These are phyloP conservation scores for Castanea sativa DNA, from an alignment of 306 rosid species.

Conservation along the genomic window DNA sequence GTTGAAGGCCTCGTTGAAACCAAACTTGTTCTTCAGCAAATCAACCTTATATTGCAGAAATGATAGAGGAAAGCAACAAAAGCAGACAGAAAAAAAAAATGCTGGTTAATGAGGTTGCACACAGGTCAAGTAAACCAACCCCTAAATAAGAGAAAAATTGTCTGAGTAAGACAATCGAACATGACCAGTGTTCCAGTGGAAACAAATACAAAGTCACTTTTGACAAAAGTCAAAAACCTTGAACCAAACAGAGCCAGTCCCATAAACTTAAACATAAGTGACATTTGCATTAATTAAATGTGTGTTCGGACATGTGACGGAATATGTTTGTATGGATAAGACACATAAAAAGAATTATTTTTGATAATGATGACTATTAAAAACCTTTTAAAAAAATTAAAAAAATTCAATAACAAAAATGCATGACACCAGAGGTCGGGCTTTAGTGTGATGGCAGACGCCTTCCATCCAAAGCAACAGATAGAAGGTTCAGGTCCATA, in stretches of 20 bases:
- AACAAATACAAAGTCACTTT: background rate
- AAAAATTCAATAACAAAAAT: too few species aligned
- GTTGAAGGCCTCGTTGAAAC: constrained; percentile 35
- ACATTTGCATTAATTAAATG: background rate
- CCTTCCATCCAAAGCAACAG: too few species aligned
- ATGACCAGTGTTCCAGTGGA: background rate
- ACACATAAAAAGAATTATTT: background rate
- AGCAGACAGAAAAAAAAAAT: background rate
- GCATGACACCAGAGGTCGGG: too few species aligned
- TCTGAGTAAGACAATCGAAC: background rate
- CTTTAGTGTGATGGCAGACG: too few species aligned
- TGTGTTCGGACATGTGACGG: background rate
- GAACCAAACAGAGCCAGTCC: background rate
- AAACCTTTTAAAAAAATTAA: too few species aligned
- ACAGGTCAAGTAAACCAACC: too few species aligned
- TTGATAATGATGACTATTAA: too few species aligned
- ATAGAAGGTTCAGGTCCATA: too few species aligned
- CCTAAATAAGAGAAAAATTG: too few species aligned
- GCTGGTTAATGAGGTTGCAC: background rate
- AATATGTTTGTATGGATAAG: background rate
- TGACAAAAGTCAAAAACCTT: background rate
- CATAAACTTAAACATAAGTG: background rate
- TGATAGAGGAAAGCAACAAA: background rate
- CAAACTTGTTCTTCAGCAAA: constrained; percentile 31
- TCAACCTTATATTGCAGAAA: constrained; percentile 14